Conservation (phyloP, 176 grass and related monocot genomes). For the Triticum timopheevii region DNA sequence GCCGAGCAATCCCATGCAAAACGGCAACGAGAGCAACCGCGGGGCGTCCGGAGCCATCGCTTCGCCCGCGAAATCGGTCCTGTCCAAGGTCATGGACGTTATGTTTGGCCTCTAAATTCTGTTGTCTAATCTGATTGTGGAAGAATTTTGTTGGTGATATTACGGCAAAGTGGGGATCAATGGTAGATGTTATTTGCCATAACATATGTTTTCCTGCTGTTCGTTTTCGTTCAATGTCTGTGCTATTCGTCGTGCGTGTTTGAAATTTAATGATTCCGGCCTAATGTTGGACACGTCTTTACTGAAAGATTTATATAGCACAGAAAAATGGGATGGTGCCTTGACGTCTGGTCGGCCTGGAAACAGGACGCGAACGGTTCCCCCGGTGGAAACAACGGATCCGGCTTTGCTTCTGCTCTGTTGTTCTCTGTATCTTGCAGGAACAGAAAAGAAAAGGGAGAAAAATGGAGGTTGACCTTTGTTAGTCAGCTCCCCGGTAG, state of each 20-base stretch:
- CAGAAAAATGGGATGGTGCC: not conserved
- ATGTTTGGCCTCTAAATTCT: constrained; percentile 77
- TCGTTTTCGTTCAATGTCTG: no score
- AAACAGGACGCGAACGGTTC: not conserved
- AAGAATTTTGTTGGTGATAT: no score
- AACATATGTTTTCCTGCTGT: not conserved
- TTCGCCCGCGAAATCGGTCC: constrained; percentile 68
- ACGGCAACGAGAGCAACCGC: constrained; percentile 30
- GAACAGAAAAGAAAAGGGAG: not conserved
- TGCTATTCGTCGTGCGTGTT: no score
- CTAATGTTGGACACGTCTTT: not conserved
- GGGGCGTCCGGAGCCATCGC: constrained; percentile 61
- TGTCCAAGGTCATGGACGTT: constrained; percentile 85
- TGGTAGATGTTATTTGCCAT: not conserved
- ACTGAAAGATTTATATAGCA: not conserved
- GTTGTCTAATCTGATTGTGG: no score
- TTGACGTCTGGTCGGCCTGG: not conserved
- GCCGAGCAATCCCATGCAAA: constrained; percentile 42
- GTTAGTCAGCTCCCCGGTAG: not conserved
- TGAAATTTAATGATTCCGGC: not conserved
- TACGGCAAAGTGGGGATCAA: not conserved
- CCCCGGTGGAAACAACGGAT: constrained; percentile 24
- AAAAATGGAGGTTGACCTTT: not conserved
- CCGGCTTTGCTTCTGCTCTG: not conserved
- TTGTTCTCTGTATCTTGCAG: constrained; percentile 17